Percentiles rank a stretch among this genome's conserved stretches.
phyloP scores from a whole-genome alignment of 495 filamentous ascomycete genomes.

The Aspergillus campestris region DNA sequence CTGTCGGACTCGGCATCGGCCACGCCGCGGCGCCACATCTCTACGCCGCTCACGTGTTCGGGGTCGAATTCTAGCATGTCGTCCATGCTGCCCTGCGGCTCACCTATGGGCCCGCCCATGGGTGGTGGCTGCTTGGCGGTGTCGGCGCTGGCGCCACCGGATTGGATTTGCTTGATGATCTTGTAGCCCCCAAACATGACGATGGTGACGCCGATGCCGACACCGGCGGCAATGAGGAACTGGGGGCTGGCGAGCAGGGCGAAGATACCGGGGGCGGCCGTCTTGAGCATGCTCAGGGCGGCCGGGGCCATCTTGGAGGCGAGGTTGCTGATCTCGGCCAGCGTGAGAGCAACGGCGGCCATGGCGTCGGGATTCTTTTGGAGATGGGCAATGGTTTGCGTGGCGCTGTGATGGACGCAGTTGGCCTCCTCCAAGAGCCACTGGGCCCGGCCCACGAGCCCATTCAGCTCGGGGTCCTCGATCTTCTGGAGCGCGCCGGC shows the following conservation, averaged over 20 bases:
- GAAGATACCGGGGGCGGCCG: slow-evolving; percentile 73
- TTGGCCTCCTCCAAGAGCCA: slow-evolving; percentile 72
- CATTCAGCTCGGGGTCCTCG: slow-evolving; percentile 52
- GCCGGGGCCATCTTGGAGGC: slow-evolving; percentile 77
- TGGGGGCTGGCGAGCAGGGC: slow-evolving; percentile 82
- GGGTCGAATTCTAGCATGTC: slow-evolving; percentile 51
- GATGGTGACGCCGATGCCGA: slow-evolving; percentile 82
- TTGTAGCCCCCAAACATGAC: slow-evolving; percentile 95
- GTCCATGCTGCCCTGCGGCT: slow-evolving; percentile 34
- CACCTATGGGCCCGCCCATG: background rate
- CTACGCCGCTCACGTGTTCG: slow-evolving; percentile 55
- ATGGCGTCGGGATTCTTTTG: slow-evolving; percentile 90
- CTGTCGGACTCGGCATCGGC: slow-evolving; percentile 54
- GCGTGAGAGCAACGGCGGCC: slow-evolving; percentile 84
- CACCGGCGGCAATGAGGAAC: slow-evolving; percentile 85
- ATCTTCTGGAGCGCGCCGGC: slow-evolving; percentile 15
- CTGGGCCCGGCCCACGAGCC: slow-evolving; percentile 61
- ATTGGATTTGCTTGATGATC: slow-evolving; percentile 79
- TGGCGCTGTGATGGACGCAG: slow-evolving; percentile 78
- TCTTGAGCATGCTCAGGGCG: slow-evolving; percentile 64
- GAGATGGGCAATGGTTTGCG: slow-evolving; percentile 72
- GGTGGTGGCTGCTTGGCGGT: background rate
- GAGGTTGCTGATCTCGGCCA: slow-evolving; percentile 82
- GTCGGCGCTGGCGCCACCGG: slow-evolving; percentile 16
- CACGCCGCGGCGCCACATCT: slow-evolving; percentile 81